Evolutionary conservation across 2,329 filamentous ascomycete species (phyloP).

Genomic region (Alternaria gansuensis): DNA sequence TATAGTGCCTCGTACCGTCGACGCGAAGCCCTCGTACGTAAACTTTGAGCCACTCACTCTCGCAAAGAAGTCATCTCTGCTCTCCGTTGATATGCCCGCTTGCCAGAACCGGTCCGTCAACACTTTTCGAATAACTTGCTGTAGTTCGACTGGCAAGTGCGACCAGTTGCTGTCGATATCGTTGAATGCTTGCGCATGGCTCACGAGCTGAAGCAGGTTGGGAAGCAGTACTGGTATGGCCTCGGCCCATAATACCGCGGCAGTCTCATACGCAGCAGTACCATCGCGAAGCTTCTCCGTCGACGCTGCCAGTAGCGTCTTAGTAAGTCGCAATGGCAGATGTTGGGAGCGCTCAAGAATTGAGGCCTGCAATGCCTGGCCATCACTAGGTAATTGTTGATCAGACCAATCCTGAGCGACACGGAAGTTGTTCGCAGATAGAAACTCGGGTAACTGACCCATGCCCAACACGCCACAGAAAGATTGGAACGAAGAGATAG

Average conservation of each 20-base stretch:
- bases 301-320: conserved; percentile 89
- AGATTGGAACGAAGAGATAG: conserved; percentile 75
- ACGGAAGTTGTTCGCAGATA: conserved; percentile 76
- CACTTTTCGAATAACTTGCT: conserved; percentile 78
- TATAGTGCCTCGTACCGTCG: conserved; percentile 87
- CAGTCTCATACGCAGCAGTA: conserved; percentile 76
- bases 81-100: conserved; percentile 93
- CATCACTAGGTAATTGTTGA: conserved; percentile 78
- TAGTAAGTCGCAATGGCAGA: conserved; percentile 84
- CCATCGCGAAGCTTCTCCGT: conserved; percentile 85
- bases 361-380: conserved; percentile 77
- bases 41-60: conserved; percentile 87
- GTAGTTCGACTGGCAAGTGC: conserved; percentile 77
- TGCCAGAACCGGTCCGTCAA: conserved; percentile 98
- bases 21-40: conserved; percentile 92
- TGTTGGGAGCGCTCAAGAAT: conserved; percentile 79
- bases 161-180: conserved; percentile 81
- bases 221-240: conserved; percentile 84
- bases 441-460: conserved; percentile 80
- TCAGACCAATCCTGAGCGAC: conserved; percentile 84
- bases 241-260: conserved; percentile 84
- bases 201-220: conserved; percentile 83
- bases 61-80: conserved; percentile 95
- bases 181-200: conserved; percentile 90
- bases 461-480: conserved; percentile 85